A percentile compares a stretch with the other conserved stretches of the same genome.
Evolutionary conservation across 2,329 filamentous ascomycete species (phyloP).

Genomic region (Incumbomyces lentus): DNA sequence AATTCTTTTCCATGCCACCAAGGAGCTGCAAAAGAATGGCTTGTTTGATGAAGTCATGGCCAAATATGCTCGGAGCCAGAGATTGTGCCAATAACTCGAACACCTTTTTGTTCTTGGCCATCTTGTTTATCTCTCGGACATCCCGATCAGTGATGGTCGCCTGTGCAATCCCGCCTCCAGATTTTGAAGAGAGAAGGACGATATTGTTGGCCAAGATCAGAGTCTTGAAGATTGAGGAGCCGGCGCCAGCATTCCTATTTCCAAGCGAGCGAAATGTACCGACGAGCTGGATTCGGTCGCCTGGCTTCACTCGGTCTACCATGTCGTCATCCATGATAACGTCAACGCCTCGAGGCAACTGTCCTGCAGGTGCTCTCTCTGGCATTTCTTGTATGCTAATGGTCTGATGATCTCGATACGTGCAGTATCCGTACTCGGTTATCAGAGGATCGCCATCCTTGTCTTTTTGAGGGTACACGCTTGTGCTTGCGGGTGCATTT

Average conservation of each 20-base stretch:
- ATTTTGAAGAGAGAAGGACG: conserved; percentile 89
- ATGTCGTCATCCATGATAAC: conserved; percentile 95
- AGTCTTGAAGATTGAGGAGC: conserved; percentile 90
- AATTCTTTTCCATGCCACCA: conserved; percentile 94
- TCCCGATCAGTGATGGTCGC: conserved; percentile 91
- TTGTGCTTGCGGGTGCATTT: conserved; percentile 75
- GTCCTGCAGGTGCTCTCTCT: conserved; percentile 85
- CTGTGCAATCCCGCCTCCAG: conserved; percentile 84
- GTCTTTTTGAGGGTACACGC: conserved; percentile 89
- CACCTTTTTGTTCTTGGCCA: conserved; percentile 86
- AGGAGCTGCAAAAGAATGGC: conserved; percentile 91
- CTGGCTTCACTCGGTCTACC: conserved; percentile 88
- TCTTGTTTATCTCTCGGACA: conserved; percentile 96
- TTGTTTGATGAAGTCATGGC: conserved; percentile 96
- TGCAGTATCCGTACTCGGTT: conserved; percentile 93
- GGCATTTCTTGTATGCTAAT: conserved; percentile 99
- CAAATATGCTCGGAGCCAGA: conserved; percentile 89
- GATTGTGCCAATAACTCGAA: conserved; percentile 91
- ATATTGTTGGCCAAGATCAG: conserved; percentile 90
- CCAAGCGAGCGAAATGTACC: conserved; percentile 89
- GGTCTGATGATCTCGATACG: conserved; percentile 92
- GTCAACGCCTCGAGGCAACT: conserved; percentile 89
- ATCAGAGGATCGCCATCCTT: conserved; percentile 83
- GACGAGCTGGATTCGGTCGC: conserved; percentile 92
- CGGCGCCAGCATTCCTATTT: conserved; percentile 83